Evolutionary conservation across 1,139 yeast genomes (phyloP).

Genomic region (Magnusiomyces suaveolens): DNA sequence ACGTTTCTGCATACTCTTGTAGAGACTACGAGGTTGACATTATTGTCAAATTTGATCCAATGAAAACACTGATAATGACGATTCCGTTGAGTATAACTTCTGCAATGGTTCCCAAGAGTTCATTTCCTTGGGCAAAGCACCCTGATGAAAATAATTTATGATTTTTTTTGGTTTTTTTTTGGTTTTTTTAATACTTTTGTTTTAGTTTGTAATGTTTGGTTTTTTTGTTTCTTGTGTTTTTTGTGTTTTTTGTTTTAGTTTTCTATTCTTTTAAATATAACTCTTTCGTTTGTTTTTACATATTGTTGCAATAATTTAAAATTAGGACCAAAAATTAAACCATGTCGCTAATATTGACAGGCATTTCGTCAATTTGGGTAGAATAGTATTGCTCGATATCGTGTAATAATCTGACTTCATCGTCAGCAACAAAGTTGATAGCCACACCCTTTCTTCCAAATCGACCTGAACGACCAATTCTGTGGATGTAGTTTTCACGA

Average conservation of each 20-base stretch:
- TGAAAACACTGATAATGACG: neutral
- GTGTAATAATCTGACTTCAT: constrained; percentile 89
- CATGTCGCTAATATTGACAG: constrained; percentile 82
- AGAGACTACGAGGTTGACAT: constrained; percentile 3
- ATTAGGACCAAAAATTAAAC: too few species aligned
- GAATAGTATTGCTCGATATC: constrained; percentile 97
- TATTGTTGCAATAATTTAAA: too few species aligned
- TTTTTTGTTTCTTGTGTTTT: too few species aligned
- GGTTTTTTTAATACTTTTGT: too few species aligned
- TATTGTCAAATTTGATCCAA: constrained; percentile 1
- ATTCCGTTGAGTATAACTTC: neutral
- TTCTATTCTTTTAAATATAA: too few species aligned
- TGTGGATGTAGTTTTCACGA: constrained; percentile 97
- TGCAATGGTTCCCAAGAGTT: neutral
- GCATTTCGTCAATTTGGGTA: constrained; percentile 97
- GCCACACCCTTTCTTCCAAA: constrained; percentile 99
- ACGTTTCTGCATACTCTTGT: neutral
- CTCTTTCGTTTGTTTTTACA: too few species aligned
- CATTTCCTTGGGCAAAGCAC: neutral
- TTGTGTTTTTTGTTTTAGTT: too few species aligned
- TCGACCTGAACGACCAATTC: constrained; percentile 99
- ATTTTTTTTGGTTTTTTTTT: too few species aligned
- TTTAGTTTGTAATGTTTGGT: too few species aligned
- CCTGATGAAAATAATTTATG: too few species aligned
- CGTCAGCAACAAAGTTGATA: constrained; percentile 88